A percentile compares a stretch with the other conserved stretches of the same genome.
Evolutionary conservation across 768 basidiomycete genomes (phyloP).

Genomic region (Mycena latifolia): DNA sequence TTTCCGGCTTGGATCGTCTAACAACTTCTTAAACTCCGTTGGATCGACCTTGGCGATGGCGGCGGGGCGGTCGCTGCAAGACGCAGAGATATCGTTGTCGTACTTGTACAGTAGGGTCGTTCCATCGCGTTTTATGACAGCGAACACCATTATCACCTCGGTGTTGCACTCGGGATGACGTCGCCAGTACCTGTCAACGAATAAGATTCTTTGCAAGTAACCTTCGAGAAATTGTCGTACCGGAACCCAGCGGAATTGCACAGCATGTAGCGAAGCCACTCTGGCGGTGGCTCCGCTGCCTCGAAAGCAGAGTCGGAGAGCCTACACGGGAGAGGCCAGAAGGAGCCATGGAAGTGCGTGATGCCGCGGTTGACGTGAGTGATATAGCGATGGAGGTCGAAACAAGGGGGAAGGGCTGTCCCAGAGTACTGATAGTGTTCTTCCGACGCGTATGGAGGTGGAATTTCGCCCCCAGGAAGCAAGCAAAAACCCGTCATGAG

Average conservation of each 20-base stretch:
- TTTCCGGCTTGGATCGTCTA: conserved; percentile 1
- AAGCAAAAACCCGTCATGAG: too few relatives aligned
- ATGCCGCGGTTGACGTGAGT: conserved; percentile 4
- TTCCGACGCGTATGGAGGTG: too few relatives aligned
- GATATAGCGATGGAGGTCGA: conserved; percentile 10
- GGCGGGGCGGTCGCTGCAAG: background rate
- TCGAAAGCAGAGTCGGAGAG: background rate
- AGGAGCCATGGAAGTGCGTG: conserved; percentile 6
- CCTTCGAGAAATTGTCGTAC: too few relatives aligned
- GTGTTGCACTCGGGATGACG: too few relatives aligned
- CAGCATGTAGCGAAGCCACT: conserved; percentile 7
- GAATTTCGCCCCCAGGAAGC: too few relatives aligned
- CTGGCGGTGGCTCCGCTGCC: background rate
- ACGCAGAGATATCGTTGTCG: too few relatives aligned
- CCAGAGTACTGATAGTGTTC: background rate
- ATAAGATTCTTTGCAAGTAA: too few relatives aligned
- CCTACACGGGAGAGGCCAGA: conserved; percentile 4
- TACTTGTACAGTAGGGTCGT: too few relatives aligned
- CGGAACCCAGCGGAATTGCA: background rate
- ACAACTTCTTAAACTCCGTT: conserved; percentile 6
- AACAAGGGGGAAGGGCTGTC: too few relatives aligned
- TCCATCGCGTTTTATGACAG: too few relatives aligned
- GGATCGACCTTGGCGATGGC: background rate
- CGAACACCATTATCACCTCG: too few relatives aligned
- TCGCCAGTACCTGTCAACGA: too few relatives aligned